Conservation (phyloP, 805 yeast species). For the Kodamaea sagamina region DNA sequence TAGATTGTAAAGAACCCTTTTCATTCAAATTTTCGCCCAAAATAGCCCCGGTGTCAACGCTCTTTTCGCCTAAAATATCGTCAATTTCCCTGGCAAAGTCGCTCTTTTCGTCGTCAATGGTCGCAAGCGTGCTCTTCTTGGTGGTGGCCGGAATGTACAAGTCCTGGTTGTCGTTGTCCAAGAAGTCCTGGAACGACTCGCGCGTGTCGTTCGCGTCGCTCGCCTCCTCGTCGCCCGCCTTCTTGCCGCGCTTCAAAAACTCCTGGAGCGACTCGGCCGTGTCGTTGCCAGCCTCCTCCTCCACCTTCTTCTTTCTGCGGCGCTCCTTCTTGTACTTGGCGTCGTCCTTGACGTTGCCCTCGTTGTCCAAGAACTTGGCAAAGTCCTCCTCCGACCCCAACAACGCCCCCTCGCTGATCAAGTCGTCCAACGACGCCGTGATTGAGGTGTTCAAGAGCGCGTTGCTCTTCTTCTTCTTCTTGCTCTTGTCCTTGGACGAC, state of each 20-base stretch:
- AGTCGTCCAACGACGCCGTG: slow-evolving; percentile 57
- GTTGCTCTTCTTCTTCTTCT: slow-evolving; percentile 13
- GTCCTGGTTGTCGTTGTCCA: slow-evolving; percentile 6
- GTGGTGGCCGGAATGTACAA: slow-evolving; percentile 5
- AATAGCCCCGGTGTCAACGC: not conserved
- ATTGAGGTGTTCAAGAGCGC: slow-evolving; percentile 29
- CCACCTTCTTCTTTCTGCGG: not conserved
- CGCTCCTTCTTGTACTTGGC: slow-evolving; percentile 23
- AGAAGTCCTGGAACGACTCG: slow-evolving; percentile 9
- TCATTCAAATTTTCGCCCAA: not conserved
- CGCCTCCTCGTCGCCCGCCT: not conserved
- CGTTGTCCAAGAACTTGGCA: slow-evolving; percentile 51
- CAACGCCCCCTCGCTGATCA: slow-evolving; percentile 48
- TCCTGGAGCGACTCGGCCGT: slow-evolving; percentile 9
- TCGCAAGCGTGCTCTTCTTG: too few species aligned
- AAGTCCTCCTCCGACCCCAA: slow-evolving; percentile 54
- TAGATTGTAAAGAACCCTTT: not conserved
- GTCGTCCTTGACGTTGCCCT: slow-evolving; percentile 54
- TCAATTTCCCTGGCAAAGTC: slow-evolving; percentile 2
- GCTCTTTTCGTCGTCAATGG: not conserved
- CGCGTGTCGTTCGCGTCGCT: slow-evolving; percentile 7
- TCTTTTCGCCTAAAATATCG: slow-evolving; percentile 4
- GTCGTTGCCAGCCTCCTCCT: slow-evolving; percentile 22
- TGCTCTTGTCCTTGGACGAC: slow-evolving; percentile 22
- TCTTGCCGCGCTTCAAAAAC: slow-evolving; percentile 8